phyloP scores from a whole-genome alignment of 148 eudicot species.

The Rhododendron williamsianum region DNA sequence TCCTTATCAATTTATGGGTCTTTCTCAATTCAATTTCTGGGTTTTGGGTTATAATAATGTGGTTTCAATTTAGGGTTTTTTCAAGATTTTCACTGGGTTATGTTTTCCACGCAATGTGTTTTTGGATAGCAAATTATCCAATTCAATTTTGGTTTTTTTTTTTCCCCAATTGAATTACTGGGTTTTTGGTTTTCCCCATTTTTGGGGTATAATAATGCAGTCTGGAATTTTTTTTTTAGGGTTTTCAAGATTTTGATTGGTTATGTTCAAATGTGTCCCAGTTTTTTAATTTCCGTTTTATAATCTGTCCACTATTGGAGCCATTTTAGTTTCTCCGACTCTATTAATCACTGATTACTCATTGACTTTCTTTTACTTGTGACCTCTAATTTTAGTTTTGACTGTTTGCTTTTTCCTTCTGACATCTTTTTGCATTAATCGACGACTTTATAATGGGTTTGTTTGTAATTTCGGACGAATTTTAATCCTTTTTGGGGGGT shows the following conservation, averaged over 20 bases:
- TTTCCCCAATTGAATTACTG: neutral
- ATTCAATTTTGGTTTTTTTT: neutral
- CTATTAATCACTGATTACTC: neutral
- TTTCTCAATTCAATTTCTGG: neutral
- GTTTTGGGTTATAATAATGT: neutral
- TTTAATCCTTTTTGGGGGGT: neutral
- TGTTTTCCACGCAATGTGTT: neutral
- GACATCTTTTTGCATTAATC: neutral
- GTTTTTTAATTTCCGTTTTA: neutral
- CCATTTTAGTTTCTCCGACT: neutral
- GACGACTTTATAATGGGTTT: neutral
- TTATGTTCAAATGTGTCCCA: neutral
- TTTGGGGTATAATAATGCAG: neutral
- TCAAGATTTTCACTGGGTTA: neutral
- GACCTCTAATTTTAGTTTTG: neutral
- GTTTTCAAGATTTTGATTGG: neutral
- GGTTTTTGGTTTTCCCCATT: neutral
- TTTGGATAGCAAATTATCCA: neutral
- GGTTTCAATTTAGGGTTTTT: slow-evolving; percentile 1
- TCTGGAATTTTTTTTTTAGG: neutral
- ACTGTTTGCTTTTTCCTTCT: neutral
- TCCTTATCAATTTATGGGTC: neutral
- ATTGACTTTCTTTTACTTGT: neutral
- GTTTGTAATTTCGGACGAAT: neutral
- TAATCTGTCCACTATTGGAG: neutral